Evolutionary conservation across 306 rosid species (phyloP), one percentile per base, ranked within the genome.

Genomic region (Cyclanthera cordifolia): DNA sequence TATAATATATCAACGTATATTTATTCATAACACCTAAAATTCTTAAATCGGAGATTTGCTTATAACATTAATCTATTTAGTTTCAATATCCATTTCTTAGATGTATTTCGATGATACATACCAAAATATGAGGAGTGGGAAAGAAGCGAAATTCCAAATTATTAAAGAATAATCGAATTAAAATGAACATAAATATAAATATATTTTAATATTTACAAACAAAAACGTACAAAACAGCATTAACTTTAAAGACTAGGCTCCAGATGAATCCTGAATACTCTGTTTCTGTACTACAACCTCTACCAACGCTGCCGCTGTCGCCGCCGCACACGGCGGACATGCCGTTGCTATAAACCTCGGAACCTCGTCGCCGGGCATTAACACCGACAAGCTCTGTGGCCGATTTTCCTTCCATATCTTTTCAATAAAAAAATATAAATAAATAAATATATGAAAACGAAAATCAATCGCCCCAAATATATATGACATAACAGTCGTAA

Each of bases 341-440:
- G 96, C 95, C 89, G 81, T 78, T 32, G 98, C 98, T 58, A 92
- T 89, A 67, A 92, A 92, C 72, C 79, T 92, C 0, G 98, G 98
- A 1, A 92, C 71, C n/a, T 68, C 69, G 34, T 92, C 95, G 0
- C 98, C 98, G 0, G 96, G 95, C 98, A 92, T 92, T 84, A 92
- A 43, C 53, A 92, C 98, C 7, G 98, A 80, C 75, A 92, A 14
- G 69, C 95, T 92, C 25, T 84, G 72, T 48, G 77, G 78, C 49
- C 55, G 76, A 20, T 67, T 73, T 39, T 64, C 79, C 72, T 75
- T 75, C 56, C 54, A 67, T 55, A 51, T 39, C 69, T 81, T 81
- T 89, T 84, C 2, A 32, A 2, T 51, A 17, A 0, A 6, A 71
- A 37, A n/a, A n/a, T n/a, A 46, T 5, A 64, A 3, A 2, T 17